phyloP scores from a whole-genome alignment of 169 alveolate genomes.

The Perkinsus marinus region DNA sequence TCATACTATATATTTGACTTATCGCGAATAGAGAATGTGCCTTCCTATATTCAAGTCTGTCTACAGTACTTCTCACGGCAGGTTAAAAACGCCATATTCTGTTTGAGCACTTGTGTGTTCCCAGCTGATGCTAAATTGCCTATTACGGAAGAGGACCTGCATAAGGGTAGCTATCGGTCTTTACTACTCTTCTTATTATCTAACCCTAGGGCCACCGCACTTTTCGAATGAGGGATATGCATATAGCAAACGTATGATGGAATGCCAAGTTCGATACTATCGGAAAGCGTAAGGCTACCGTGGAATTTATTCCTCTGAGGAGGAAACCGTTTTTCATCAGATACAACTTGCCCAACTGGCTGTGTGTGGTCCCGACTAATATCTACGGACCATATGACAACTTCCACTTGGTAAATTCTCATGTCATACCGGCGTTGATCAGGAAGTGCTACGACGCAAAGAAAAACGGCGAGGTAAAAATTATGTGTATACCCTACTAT shows the following conservation, averaged over 20 bases:
- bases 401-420: slow-evolving; percentile 14
- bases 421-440: slow-evolving; percentile 35
- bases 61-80: too few relatives aligned
- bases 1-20: too few relatives aligned
- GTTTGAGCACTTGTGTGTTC: slow-evolving; percentile 37
- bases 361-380: slow-evolving; percentile 30
- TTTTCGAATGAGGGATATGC: slow-evolving; percentile 40
- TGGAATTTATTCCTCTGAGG: neutral
- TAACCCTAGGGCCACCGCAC: slow-evolving; percentile 21
- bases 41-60: too few relatives aligned
- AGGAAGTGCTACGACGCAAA: slow-evolving; percentile 27
- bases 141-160: slow-evolving; percentile 13
- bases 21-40: too few relatives aligned
- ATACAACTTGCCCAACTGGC: slow-evolving; percentile 7
- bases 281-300: neutral
- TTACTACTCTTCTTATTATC: neutral
- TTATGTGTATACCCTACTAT: neutral
- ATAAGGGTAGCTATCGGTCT: neutral
- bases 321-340: neutral
- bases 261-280: slow-evolving; percentile 3
- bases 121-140: slow-evolving; percentile 15
- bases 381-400: slow-evolving; percentile 37
- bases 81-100: slow-evolving; percentile 23
- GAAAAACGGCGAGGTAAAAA: neutral
- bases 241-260: slow-evolving; percentile 30